Conservation (phyloP, 2,329 filamentous ascomycete genomes). For the Penicillium janthinellum region DNA sequence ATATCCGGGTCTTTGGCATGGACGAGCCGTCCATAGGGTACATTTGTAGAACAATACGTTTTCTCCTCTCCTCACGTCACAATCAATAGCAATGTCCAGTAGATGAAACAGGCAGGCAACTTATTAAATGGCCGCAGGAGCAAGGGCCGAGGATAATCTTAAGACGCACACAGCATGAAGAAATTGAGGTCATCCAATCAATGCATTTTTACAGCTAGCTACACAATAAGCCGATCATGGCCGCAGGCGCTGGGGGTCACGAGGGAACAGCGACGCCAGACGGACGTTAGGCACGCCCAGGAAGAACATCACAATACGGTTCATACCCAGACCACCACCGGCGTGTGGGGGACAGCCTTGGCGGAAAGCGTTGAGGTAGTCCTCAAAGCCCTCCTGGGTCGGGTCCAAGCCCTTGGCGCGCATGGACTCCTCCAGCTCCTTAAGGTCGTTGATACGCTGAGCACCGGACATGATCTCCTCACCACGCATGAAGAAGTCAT, state of each 20-base stretch:
- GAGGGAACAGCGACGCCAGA: slow-evolving; percentile 63
- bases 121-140: not conserved
- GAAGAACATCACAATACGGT: slow-evolving; percentile 69
- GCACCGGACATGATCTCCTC: slow-evolving; percentile 70
- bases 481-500: slow-evolving; percentile 72
- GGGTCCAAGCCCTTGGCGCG: slow-evolving; percentile 61
- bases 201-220: slow-evolving; percentile 22
- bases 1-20: not conserved
- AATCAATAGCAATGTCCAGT: not conserved
- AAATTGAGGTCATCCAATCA: slow-evolving; percentile 1
- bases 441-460: slow-evolving; percentile 66
- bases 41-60: not conserved
- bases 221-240: slow-evolving; percentile 28
- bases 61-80: not conserved
- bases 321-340: slow-evolving; percentile 66
- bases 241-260: slow-evolving; percentile 61
- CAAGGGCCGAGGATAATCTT: not conserved
- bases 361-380: slow-evolving; percentile 66
- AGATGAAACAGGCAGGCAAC: not conserved
- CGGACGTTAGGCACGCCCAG: slow-evolving; percentile 65
- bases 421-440: slow-evolving; percentile 61
- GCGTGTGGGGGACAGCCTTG: slow-evolving; percentile 67
- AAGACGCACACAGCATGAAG: not conserved
- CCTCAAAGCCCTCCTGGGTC: slow-evolving; percentile 59
- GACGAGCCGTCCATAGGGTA: not conserved